These are phyloP conservation scores for Rosa multiflora DNA, from an alignment of 306 rosid genomes.

Conservation along the genomic window DNA sequence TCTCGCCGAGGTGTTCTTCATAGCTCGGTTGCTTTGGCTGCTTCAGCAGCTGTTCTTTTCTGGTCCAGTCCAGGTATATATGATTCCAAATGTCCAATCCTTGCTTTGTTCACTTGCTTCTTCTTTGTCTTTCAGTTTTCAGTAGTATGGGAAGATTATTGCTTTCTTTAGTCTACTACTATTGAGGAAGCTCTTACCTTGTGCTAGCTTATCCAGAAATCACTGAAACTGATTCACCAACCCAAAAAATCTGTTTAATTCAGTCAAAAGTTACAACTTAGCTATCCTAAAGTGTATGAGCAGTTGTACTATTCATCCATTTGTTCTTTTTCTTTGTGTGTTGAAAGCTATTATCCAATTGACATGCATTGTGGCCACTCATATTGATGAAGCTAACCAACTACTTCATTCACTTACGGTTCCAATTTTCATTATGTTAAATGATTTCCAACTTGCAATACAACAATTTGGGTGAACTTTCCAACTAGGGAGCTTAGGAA, in stretches of 20 bases:
- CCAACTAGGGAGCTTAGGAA: background rate
- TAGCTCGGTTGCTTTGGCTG: slow-evolving; percentile 68
- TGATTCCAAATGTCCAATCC: background rate
- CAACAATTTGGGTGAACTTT: background rate
- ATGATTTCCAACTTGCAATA: background rate
- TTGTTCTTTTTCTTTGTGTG: background rate
- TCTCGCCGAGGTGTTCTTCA: slow-evolving; percentile 36
- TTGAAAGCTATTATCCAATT: background rate
- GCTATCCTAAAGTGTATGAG: background rate
- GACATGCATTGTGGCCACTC: background rate
- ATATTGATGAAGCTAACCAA: background rate
- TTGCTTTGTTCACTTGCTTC: background rate
- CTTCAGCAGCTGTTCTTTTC: slow-evolving; percentile 69
- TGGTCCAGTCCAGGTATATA: slow-evolving; percentile 67
- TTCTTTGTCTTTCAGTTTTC: background rate
- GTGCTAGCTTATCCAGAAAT: background rate
- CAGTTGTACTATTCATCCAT: background rate
- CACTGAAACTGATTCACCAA: background rate
- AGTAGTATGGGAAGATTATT: background rate
- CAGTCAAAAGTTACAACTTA: background rate
- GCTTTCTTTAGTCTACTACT: background rate
- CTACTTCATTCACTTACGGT: background rate
- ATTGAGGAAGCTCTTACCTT: background rate
- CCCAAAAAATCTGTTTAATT: background rate
- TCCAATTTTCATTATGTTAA: background rate